A percentile compares a stretch with the other conserved stretches of the same genome.
phyloP scores from a whole-genome alignment of 805 yeast species.

The Saccharomycopsis sp. region DNA sequence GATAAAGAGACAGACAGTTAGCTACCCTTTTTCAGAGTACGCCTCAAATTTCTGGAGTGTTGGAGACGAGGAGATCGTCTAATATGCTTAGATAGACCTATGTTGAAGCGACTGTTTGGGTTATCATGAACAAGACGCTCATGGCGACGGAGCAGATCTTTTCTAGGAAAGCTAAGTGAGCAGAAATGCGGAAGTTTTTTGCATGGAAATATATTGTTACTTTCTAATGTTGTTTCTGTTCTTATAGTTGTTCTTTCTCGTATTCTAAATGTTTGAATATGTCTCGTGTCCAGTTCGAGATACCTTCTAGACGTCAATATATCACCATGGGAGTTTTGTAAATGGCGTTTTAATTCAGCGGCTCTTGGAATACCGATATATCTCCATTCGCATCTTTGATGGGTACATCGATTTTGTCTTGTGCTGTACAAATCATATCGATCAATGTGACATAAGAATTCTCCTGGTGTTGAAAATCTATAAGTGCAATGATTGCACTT shows the following conservation, averaged over 20 bases:
- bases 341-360: constrained; percentile 45
- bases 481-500: constrained; percentile 43
- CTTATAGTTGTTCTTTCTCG: neutral
- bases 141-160: constrained; percentile 13
- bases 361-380: constrained; percentile 42
- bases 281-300: no score
- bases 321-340: constrained; percentile 42
- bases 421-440: constrained; percentile 27
- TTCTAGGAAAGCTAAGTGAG: constrained; percentile 14
- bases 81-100: no score
- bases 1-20: no score
- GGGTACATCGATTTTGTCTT: constrained; percentile 41
- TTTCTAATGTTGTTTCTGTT: neutral
- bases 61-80: no score
- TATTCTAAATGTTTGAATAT: no score
- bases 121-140: constrained; percentile 23
- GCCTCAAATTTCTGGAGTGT: no score
- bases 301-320: no score
- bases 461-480: constrained; percentile 33
- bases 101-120: constrained; percentile 35
- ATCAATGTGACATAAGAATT: constrained; percentile 41
- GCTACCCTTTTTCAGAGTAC: no score
- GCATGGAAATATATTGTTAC: constrained; percentile 1
- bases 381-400: constrained; percentile 42
- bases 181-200: constrained; percentile 1